phyloP scores from a whole-genome alignment of 192 early-diverging fungal genomes.

The Neocallimastix lanati region DNA sequence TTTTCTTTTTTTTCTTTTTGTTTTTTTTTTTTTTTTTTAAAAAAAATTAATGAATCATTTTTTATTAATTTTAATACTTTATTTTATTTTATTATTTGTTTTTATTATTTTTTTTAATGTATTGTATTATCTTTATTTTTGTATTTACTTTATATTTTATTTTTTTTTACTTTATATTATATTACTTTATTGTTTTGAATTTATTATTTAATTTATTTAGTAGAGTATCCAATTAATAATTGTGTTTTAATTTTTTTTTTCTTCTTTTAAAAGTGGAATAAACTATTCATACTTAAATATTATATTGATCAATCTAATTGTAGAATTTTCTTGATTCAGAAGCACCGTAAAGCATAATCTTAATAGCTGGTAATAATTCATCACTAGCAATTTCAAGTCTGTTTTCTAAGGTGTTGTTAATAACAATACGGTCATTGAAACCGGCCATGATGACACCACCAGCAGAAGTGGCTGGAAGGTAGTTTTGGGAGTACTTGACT shows the following conservation, averaged over 20 bases:
- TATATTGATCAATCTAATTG: constrained; percentile 29
- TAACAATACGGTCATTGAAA: constrained; percentile 55
- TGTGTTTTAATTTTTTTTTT: neutral
- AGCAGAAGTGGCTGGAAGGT: constrained; percentile 24
- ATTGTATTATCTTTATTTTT: no score
- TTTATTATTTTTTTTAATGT: no score
- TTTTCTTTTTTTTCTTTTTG: neutral
- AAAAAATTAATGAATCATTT: neutral
- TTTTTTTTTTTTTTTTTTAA: no score
- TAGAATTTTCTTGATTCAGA: constrained; percentile 82
- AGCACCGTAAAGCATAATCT: constrained; percentile 73
- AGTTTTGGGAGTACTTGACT: constrained; percentile 6
- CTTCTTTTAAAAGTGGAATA: neutral
- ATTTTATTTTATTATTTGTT: no score
- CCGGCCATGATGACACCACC: constrained; percentile 76
- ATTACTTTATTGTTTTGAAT: neutral
- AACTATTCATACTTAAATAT: neutral
- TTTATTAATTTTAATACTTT: neutral
- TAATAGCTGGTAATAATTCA: constrained; percentile 77
- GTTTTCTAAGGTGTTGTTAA: constrained; percentile 82
- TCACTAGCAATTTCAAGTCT: constrained; percentile 69
- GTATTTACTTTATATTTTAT: no score
- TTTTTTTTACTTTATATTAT: neutral
- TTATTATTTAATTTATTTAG: neutral
- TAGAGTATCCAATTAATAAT: neutral